phyloP scores from a whole-genome alignment of 352 stramenopile species.

The Bremia lactucae region DNA sequence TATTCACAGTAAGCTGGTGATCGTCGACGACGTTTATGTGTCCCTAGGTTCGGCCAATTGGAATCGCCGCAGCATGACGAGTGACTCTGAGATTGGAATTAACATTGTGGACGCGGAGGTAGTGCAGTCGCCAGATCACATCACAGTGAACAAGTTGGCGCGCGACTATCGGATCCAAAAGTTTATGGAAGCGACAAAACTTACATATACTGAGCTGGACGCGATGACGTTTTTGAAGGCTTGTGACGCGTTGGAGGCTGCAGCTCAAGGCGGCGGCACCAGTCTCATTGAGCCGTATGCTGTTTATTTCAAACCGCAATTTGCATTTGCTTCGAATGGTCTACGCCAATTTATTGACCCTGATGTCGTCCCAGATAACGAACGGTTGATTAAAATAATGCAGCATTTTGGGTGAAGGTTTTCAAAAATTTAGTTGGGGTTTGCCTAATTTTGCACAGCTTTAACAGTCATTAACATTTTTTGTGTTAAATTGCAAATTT shows the following conservation, averaged over 20 bases:
- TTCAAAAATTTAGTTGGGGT: no score
- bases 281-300: no score
- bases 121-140: constrained; percentile 15
- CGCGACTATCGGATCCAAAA: constrained; percentile 45
- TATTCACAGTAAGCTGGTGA: constrained; percentile 42
- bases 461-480: no score
- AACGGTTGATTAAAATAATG: no score
- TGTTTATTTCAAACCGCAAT: no score
- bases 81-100: constrained; percentile 44
- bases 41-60: constrained; percentile 52
- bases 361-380: no score
- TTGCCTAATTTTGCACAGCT: no score
- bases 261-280: constrained; percentile 10
- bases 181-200: constrained; percentile 42
- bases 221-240: constrained; percentile 40
- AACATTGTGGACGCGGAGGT: constrained; percentile 30
- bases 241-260: constrained; percentile 24
- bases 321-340: no score
- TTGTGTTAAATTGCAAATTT: no score
- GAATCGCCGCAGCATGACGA: constrained; percentile 39
- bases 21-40: constrained; percentile 60
- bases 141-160: constrained; percentile 28
- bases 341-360: no score
- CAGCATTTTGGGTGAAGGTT: no score
- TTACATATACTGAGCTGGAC: constrained; percentile 26